Base-by-base conservation (phyloP, 2,329 filamentous ascomycete species). In the Lachnellula hyalina region DNA sequence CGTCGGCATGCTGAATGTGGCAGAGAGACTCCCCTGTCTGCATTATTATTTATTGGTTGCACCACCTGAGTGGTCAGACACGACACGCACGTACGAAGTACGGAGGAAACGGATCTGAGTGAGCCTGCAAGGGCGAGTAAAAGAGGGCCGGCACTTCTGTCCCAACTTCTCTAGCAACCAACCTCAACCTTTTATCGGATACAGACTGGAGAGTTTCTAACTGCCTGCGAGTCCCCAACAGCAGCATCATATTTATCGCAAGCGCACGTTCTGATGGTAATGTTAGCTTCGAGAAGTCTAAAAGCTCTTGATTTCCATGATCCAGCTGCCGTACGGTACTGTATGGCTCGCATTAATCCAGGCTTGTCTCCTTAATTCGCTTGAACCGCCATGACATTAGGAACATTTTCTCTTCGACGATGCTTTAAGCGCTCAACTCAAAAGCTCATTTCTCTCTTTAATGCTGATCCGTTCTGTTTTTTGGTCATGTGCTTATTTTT, bases 341-440 rank as follows among this genome's bases (percentile, higher is more conserved):
- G 14, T 38, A 38, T 38, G 36, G 36, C 36, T 40, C 36, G 14
- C 7, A 15, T 40, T 40, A 9, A 40, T 46, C 14, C 5, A 15
- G 8, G 47, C 47, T 49, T 4, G 17, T 12, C 48, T 19, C 49
- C 15, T 4, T 28, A n/a, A 34, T 49, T 38, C 47, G 21, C 19
- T 41, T 32, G 15, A 19, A 15, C 28, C 41, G 14, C 8, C 9
- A 9, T n/a, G 44, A 48, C 23, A 17, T 14, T 51, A 48, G 19
- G 34, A 35, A 36, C 17, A 49, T 34, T 17, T 45, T 9, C 36
- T 44, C 34, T 45, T 15, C 9, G 35, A 23, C 48, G 12, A 48
- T 40, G 36, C 54, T 51, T 56, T 52, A 62, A 59, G 60, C 60
- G 60, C 60, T 59, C 49, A 47, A 45, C 38, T 38, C 4, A 23